Evolutionary conservation across 148 eudicot species (phyloP).

Genomic region (Arbutus unedo): DNA sequence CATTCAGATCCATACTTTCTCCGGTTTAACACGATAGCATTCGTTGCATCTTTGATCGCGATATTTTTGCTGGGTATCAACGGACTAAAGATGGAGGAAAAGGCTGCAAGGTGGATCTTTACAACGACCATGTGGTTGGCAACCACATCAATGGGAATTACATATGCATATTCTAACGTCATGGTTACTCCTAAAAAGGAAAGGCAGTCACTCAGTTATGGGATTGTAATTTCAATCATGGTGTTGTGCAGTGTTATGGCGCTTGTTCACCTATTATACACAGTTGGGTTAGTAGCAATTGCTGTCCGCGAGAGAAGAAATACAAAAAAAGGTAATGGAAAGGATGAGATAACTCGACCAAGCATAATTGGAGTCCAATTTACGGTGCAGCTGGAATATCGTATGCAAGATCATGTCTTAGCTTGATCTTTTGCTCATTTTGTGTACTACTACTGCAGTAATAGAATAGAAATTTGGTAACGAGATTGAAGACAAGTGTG

Average conservation of each 20-base stretch:
- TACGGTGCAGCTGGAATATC: too few species aligned
- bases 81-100: background rate
- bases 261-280: background rate
- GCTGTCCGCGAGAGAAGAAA: background rate
- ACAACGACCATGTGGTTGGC: conserved; percentile 5
- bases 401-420: too few species aligned
- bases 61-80: conserved; percentile 5
- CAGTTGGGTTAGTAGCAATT: background rate
- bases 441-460: too few species aligned
- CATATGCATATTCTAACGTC: background rate
- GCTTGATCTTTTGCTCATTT: too few species aligned
- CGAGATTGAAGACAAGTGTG: too few species aligned
- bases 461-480: too few species aligned
- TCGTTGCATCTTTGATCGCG: conserved; percentile 12
- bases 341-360: background rate
- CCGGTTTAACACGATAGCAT: conserved; percentile 11
- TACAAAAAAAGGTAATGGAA: background rate
- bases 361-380: too few species aligned
- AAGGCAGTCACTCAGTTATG: background rate
- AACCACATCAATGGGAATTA: background rate
- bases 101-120: background rate
- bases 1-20: background rate
- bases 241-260: background rate
- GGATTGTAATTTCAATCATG: background rate
- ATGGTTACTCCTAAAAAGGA: background rate